Conservation (phyloP, 352 stramenopile genomes). For the Pythium periplocum region DNA sequence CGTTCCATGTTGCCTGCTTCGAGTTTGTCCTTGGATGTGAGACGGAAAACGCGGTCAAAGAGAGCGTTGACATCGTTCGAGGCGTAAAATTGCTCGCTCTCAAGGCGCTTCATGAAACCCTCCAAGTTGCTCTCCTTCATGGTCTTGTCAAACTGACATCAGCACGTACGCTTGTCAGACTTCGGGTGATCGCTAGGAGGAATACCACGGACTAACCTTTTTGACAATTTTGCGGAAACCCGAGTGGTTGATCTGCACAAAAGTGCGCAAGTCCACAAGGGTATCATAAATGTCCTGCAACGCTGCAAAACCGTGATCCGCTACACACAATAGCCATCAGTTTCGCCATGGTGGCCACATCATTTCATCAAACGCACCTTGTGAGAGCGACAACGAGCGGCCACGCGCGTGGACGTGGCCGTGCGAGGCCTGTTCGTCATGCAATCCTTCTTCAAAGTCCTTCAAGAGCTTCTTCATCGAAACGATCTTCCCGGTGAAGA, state of each 20-base stretch:
- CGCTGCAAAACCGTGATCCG: constrained; percentile 70
- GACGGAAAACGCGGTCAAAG: constrained; percentile 68
- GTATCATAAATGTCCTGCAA: constrained; percentile 89
- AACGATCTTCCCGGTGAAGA: constrained; percentile 68
- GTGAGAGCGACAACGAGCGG: constrained; percentile 42
- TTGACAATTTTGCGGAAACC: constrained; percentile 93
- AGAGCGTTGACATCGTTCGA: constrained; percentile 75
- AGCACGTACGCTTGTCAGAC: background rate
- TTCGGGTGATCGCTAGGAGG: background rate
- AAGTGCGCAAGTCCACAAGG: constrained; percentile 85
- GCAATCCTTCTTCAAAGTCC: constrained; percentile 67
- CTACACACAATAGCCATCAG: background rate
- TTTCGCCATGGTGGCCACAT: no score
- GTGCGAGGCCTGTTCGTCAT: constrained; percentile 61
- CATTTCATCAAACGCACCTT: constrained; percentile 26
- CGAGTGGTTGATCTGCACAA: constrained; percentile 90
- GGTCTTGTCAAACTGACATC: constrained; percentile 87
- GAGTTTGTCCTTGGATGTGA: constrained; percentile 85
- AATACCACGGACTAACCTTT: constrained; percentile 39
- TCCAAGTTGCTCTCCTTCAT: constrained; percentile 61
- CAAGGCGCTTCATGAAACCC: constrained; percentile 77
- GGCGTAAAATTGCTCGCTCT: constrained; percentile 73
- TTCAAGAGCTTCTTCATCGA: constrained; percentile 61
- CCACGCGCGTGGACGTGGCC: constrained; percentile 71
- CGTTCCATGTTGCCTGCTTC: constrained; percentile 86